These are phyloP conservation scores for Lachancea sp. DNA, from an alignment of 805 yeast species.

Conservation along the genomic window DNA sequence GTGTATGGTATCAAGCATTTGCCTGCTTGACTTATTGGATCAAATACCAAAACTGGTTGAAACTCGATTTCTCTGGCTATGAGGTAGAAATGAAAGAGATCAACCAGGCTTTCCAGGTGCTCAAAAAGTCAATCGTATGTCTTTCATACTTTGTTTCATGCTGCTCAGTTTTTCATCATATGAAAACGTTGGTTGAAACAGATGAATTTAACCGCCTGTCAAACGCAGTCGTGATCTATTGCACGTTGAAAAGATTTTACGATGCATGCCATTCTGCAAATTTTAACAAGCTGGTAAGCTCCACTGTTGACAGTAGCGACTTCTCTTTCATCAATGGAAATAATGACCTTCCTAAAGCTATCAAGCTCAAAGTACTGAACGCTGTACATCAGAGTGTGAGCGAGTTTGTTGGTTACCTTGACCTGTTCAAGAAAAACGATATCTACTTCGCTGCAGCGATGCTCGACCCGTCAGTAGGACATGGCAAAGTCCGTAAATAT, in stretches of 20 bases:
- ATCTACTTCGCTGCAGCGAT: slow-evolving; percentile 3
- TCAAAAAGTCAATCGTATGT: not conserved
- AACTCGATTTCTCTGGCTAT: not conserved
- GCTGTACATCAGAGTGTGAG: slow-evolving; percentile 2
- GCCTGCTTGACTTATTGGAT: not conserved
- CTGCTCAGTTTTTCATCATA: slow-evolving; percentile 1
- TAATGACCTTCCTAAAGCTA: not conserved
- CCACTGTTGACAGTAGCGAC: not conserved
- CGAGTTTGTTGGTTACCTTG: not conserved
- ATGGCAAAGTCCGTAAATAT: not conserved
- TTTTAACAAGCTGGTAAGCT: not conserved
- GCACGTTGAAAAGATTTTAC: slow-evolving; percentile 1
- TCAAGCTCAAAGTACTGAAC: slow-evolving; percentile 4
- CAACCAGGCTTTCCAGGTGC: not conserved
- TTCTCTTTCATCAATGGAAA: slow-evolving; percentile 7
- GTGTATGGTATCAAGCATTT: not conserved
- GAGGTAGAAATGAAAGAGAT: not conserved
- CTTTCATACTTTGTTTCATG: slow-evolving; percentile 6
- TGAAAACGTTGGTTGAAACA: not conserved
- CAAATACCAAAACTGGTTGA: not conserved
- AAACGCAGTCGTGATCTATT: not conserved
- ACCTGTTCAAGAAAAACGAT: slow-evolving; percentile 1
- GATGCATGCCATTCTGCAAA: not conserved
- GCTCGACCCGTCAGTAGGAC: slow-evolving; percentile 4
- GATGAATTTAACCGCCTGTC: slow-evolving; percentile 3